These are phyloP conservation scores for Gnetum montanum DNA, from an alignment of 75 land plant genomes.

Conservation along the genomic window DNA sequence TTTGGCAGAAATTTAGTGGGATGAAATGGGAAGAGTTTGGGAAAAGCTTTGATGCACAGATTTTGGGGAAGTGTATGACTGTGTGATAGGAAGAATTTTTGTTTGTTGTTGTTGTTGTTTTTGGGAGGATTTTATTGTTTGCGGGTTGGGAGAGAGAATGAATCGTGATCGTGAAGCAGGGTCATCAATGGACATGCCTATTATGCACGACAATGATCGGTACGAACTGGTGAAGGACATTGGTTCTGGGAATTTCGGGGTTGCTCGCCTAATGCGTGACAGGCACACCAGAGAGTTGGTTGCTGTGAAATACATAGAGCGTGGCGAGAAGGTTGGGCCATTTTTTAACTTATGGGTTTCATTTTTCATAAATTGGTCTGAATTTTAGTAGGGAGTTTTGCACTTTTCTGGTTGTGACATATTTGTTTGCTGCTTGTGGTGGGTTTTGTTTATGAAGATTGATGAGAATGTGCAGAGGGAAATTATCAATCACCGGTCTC, in stretches of 20 bases:
- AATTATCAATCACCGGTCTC: constrained; percentile 78
- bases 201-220: constrained; percentile 71
- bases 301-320: constrained; percentile 84
- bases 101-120: no score
- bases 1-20: no score
- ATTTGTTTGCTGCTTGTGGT: background rate
- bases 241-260: constrained; percentile 77
- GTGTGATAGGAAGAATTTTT: no score
- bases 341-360: no score
- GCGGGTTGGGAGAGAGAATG: no score
- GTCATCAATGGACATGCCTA: constrained; percentile 51
- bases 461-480: constrained; percentile 84
- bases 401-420: background rate
- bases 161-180: no score
- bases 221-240: constrained; percentile 74
- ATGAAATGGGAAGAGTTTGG: no score
- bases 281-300: constrained; percentile 57
- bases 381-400: background rate
- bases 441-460: constrained; percentile 35
- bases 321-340: constrained; percentile 85
- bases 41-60: no score
- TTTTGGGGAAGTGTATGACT: no score
- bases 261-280: constrained; percentile 73
- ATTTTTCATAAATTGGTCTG: no score
- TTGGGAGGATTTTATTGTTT: no score